phyloP scores from a whole-genome alignment of 768 basidiomycete genomes.

The Tulasnella sp. region DNA sequence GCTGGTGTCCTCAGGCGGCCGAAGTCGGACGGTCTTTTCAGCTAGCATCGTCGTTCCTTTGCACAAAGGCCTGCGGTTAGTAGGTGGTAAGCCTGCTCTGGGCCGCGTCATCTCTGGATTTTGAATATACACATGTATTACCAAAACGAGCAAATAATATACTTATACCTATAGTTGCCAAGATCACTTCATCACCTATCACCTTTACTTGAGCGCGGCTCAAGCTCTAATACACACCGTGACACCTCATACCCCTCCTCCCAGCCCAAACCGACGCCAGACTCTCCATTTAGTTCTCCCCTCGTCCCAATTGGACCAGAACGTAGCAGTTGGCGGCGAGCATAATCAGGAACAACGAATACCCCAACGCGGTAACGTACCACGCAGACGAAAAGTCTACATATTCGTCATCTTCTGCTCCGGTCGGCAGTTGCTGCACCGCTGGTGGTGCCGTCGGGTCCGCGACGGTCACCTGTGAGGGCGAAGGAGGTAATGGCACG shows the following conservation, averaged over 20 bases:
- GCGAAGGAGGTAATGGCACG: background rate
- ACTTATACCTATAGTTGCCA: no score
- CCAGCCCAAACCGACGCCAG: background rate
- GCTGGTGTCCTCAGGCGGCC: no score
- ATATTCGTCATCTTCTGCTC: background rate
- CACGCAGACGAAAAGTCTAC: constrained; percentile 24
- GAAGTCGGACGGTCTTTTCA: no score
- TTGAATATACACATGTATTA: no score
- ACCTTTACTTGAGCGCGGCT: background rate
- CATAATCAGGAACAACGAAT: constrained; percentile 34
- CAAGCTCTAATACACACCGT: background rate
- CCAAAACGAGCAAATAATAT: no score
- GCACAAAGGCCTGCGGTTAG: no score
- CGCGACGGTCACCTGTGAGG: background rate
- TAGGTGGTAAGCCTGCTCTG: no score
- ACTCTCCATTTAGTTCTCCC: background rate
- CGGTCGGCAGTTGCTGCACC: background rate
- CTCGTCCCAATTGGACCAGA: constrained; percentile 34
- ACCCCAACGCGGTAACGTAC: constrained; percentile 34
- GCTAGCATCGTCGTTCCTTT: no score
- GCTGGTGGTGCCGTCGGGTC: background rate
- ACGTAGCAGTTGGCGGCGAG: constrained; percentile 38
- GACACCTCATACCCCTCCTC: background rate
- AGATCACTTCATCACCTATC: no score
- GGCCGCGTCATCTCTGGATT: no score